Base-by-base conservation (phyloP, 2,329 filamentous ascomycete species). In the Microdochium nivale region DNA sequence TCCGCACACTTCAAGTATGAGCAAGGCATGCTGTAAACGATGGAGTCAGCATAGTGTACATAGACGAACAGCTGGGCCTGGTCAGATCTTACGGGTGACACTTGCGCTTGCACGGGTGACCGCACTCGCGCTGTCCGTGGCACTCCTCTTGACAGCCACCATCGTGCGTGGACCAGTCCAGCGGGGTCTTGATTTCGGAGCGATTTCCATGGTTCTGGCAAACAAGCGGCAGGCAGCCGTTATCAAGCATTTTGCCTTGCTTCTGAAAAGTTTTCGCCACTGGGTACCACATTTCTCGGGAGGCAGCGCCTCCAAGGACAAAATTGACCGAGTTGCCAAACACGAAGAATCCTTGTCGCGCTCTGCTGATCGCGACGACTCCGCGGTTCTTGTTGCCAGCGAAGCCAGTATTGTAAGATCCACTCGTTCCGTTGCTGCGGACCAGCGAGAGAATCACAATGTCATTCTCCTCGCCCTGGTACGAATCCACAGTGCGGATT, bases 401-500 rank as follows among this genome's bases (percentile, higher is more conserved):
- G 58, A 96, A 96, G 0, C 91, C 91, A 27, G 90, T 84, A 1
- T 59, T 60, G 37, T 60, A 58, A 2, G 56, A 59, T 1, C 56
- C 58, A 1, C 72, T 70, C 3, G 70, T 62, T 1, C 69, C 60
- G 33, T 85, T 86, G 56, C 85, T 90, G 44, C 91, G 80, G 2
- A 94, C 90, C 0, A 95, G 71, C 0, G 90, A 95, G 0, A 96
- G 71, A 2, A 96, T 64, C 10, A 96, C 76, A 9, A 96, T 74
- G 24, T 91, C 87, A 55, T 95, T 96, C 63, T 96, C 90, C 60
- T 96, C 90, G 13, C 90, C 90, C 65, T 96, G 90, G 61, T 92
- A 96, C 0, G 87, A 88, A 61, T 96, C 91, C 0, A 96, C 88
- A 0, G 90, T 96, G 32, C 81, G 80, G 1, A 95, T 84, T 2